Percentiles rank a stretch among this genome's conserved stretches.
Evolutionary conservation across 306 rosid species (phyloP).

Genomic region (Adenanthera pavonina): DNA sequence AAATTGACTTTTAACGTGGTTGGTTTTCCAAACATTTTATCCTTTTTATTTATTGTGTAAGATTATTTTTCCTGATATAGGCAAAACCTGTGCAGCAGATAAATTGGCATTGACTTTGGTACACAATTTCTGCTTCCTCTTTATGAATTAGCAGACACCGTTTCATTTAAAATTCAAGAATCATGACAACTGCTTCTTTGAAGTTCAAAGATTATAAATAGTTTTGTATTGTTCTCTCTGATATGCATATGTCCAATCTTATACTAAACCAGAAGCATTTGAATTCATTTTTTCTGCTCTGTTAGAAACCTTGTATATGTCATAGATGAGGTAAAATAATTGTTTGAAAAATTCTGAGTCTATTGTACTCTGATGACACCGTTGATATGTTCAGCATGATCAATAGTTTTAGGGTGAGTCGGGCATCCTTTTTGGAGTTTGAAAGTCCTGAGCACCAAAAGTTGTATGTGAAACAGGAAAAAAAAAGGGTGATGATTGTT

Average conservation of each 20-base stretch:
- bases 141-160: slow-evolving; percentile 2
- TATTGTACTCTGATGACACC: background rate
- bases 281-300: background rate
- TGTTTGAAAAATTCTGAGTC: background rate
- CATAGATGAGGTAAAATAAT: background rate
- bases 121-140: slow-evolving; percentile 1
- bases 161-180: background rate
- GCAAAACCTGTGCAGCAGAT: slow-evolving; percentile 13
- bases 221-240: background rate
- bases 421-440: background rate
- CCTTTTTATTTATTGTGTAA: background rate
- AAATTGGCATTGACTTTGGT: slow-evolving; percentile 3
- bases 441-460: background rate
- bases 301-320: background rate
- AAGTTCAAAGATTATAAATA: background rate
- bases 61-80: slow-evolving; percentile 11
- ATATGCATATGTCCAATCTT: background rate
- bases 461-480: background rate
- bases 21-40: slow-evolving; percentile 3
- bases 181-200: background rate
- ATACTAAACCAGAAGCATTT: background rate
- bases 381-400: background rate
- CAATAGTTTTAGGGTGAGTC: background rate
- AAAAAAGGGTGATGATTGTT: background rate
- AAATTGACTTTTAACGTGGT: slow-evolving; percentile 26